phyloP scores from a whole-genome alignment of 2,329 filamentous ascomycete species.

The Blastomyces gilchristii region DNA sequence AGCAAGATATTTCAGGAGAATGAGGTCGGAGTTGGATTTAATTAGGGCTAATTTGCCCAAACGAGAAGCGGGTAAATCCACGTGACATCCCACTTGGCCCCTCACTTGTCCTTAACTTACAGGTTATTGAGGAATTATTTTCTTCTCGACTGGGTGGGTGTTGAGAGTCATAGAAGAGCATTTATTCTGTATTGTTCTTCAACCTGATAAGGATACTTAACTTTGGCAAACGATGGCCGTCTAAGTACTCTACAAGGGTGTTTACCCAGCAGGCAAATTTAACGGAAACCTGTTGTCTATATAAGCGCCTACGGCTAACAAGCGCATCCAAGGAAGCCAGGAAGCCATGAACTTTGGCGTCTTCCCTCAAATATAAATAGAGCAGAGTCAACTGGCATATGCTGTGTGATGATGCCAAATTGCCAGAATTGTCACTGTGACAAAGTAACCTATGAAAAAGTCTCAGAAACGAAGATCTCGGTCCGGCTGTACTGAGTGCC shows the following conservation, averaged over 20 bases:
- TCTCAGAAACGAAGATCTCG: constrained; percentile 13
- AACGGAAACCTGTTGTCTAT: no score
- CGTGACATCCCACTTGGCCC: neutral
- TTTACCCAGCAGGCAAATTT: no score
- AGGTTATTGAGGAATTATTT: neutral
- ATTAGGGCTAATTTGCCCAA: neutral
- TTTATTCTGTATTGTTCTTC: neutral
- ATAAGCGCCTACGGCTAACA: neutral
- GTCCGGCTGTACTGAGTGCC: constrained; percentile 16
- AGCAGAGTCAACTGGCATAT: neutral
- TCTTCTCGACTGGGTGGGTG: neutral
- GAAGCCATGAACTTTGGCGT: neutral
- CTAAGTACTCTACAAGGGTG: no score
- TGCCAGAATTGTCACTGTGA: neutral
- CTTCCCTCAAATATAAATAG: neutral
- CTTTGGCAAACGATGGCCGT: no score
- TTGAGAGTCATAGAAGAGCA: neutral
- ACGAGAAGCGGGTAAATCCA: neutral
- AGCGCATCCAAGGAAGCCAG: neutral
- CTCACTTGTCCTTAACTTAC: no score
- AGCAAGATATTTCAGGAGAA: neutral
- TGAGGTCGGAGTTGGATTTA: neutral
- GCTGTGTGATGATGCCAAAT: neutral
- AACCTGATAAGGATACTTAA: neutral
- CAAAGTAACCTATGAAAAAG: neutral